Percentiles rank a stretch among this genome's conserved stretches.
These are phyloP conservation scores for Bjerkandera adusta DNA, from an alignment of 1,284 basidiomycete genomes.

Conservation along the genomic window DNA sequence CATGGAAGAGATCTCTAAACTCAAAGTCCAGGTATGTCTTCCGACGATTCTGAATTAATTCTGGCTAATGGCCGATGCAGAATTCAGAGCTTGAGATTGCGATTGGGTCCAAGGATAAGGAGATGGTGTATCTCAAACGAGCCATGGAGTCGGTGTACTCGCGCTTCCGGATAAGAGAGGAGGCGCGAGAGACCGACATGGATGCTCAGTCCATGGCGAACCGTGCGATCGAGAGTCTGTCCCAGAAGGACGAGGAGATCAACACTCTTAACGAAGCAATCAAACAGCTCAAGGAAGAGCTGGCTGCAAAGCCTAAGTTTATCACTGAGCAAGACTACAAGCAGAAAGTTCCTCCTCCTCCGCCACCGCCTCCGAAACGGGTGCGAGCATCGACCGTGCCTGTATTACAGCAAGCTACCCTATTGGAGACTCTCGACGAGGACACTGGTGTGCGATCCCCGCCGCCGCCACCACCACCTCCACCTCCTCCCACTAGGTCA, in stretches of 20 bases:
- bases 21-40: slow-evolving; percentile 67
- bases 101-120: slow-evolving; percentile 63
- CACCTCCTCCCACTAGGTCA: slow-evolving; percentile 17
- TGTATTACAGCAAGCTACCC: background rate
- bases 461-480: slow-evolving; percentile 20
- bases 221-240: slow-evolving; percentile 67
- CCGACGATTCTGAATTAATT: background rate
- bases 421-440: too few species aligned
- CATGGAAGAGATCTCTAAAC: slow-evolving; percentile 73
- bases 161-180: slow-evolving; percentile 59
- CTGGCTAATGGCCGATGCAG: slow-evolving; percentile 33
- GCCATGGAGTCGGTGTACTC: slow-evolving; percentile 85
- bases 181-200: slow-evolving; percentile 46
- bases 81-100: slow-evolving; percentile 51
- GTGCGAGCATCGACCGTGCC: background rate
- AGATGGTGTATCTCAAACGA: slow-evolving; percentile 75
- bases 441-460: slow-evolving; percentile 11
- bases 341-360: slow-evolving; percentile 60
- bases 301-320: slow-evolving; percentile 50
- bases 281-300: slow-evolving; percentile 47
- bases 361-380: slow-evolving; percentile 34
- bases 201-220: slow-evolving; percentile 74
- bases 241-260: slow-evolving; percentile 73
- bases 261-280: slow-evolving; percentile 50
- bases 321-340: slow-evolving; percentile 72